Base-by-base conservation (phyloP, 352 stramenopile genomes). In the Phytopythium ostracodes region DNA sequence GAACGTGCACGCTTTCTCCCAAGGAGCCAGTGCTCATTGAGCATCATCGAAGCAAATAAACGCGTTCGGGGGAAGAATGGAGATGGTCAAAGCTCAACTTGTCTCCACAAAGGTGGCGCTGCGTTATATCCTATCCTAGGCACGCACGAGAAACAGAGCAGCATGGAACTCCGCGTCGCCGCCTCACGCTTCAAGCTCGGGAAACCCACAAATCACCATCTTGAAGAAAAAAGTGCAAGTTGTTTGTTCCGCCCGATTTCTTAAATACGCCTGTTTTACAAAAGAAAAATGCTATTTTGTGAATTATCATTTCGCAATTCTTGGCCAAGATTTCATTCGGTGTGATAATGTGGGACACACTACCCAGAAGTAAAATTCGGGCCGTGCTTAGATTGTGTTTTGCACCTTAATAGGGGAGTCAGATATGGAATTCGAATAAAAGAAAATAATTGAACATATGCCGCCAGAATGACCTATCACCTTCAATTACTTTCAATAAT, bases 221-320 rank as follows among this genome's bases (percentile, higher is more conserved):
- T 51, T 51, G 44, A 51, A 51, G 43, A 31, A 51, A 31, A 49
- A 49, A 14, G 42, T 49, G 42, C 42, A 49, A 27, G 42, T 15
- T 51, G 22, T 12, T 15, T 51, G 22, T 12, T 42, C 36, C 14
- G 10, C 38, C 38, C 38, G 8, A 20, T 44, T 44, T 44, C 44
- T 15, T 11, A 18, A 29, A 49, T 7, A 47, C 14, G n/a, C n/a
- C 20, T 20, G n/a, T 50, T 27, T 50, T 50, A 29, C 22, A 10
- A 50, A 27, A 18, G 18, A 46, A 50, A 50, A 47, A 25, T 7
- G 42, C 42, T 25, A 25, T 47, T 47, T 22, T 10, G 18, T 14
- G 8, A 22, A 47, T 36, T 9, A 9, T 36, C 31, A n/a, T n/a
- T n/a, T n/a, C n/a, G n/a, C n/a, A n/a, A n/a, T n/a, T n/a, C n/a